Conservation (phyloP, 2,329 filamentous ascomycete genomes). For the Sporothrix brasiliensis region DNA sequence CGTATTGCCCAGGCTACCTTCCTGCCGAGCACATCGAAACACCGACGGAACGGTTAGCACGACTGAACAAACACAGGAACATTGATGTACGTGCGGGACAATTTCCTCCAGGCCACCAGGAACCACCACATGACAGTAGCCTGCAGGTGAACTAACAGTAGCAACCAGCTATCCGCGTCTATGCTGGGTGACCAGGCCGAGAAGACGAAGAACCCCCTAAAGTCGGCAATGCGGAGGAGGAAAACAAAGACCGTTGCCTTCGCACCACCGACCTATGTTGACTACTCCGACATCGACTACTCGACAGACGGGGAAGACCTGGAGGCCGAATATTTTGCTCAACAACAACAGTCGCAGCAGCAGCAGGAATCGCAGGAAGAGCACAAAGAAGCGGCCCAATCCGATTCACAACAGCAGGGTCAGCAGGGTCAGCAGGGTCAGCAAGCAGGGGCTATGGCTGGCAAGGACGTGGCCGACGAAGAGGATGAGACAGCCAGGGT, state of each 20-base stretch:
- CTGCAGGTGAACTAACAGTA: background rate
- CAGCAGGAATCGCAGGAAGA: constrained; percentile 42
- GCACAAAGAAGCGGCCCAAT: constrained; percentile 42
- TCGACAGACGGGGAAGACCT: constrained; percentile 73
- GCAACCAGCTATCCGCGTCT: constrained; percentile 58
- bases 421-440: constrained; percentile 39
- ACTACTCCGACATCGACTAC: constrained; percentile 85
- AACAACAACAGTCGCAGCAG: constrained; percentile 39
- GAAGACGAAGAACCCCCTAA: constrained; percentile 80
- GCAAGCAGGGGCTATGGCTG: constrained; percentile 13
- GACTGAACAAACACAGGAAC: constrained; percentile 96
- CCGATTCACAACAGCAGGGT: constrained; percentile 37
- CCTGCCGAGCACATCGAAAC: constrained; percentile 98
- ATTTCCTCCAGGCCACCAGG: no score
- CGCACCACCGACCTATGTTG: constrained; percentile 79
- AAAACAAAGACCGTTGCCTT: constrained; percentile 89
- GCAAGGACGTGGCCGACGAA: constrained; percentile 41
- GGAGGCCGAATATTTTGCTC: constrained; percentile 45
- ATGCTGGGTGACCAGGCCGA: constrained; percentile 69
- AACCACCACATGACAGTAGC: no score
- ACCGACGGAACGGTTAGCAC: constrained; percentile 87
- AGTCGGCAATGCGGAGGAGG: constrained; percentile 77
- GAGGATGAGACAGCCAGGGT: constrained; percentile 59
- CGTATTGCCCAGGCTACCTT: constrained; percentile 70
- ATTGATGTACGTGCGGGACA: constrained; percentile 72